Conservation (phyloP, 805 yeast species). For the Cyberlindnera xishuangbannaensis region DNA sequence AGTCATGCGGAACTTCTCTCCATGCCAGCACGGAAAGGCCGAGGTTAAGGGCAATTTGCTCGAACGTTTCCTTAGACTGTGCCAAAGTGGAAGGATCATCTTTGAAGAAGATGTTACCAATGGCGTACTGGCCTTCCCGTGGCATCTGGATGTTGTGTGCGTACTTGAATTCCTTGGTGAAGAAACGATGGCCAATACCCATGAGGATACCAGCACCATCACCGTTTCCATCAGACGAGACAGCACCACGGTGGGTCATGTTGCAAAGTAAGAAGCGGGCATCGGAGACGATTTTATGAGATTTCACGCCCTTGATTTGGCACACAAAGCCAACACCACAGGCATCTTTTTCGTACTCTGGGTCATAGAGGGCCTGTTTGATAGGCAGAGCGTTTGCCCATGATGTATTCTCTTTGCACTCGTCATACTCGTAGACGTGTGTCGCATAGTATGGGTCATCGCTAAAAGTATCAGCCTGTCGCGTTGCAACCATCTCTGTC, state of each 20-base stretch:
- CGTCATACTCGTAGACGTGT: slow-evolving; percentile 48
- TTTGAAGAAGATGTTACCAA: slow-evolving; percentile 91
- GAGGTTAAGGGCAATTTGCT: slow-evolving; percentile 66
- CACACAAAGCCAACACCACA: slow-evolving; percentile 99
- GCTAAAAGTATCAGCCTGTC: slow-evolving; percentile 12
- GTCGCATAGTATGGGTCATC: slow-evolving; percentile 13
- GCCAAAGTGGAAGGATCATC: slow-evolving; percentile 66
- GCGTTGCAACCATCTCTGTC: slow-evolving; percentile 8
- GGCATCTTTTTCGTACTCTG: slow-evolving; percentile 91
- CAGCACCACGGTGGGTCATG: slow-evolving; percentile 99
- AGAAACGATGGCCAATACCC: slow-evolving; percentile 84
- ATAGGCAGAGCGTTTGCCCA: slow-evolving; percentile 92
- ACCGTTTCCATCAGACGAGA: slow-evolving; percentile 94
- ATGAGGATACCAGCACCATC: slow-evolving; percentile 98
- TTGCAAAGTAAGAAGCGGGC: slow-evolving; percentile 84
- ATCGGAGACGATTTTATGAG: slow-evolving; percentile 92
- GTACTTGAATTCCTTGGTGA: slow-evolving; percentile 76
- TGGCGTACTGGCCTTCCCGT: slow-evolving; percentile 80
- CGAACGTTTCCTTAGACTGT: slow-evolving; percentile 72
- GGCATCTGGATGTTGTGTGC: slow-evolving; percentile 67
- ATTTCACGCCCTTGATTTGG: slow-evolving; percentile 79
- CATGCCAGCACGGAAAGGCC: slow-evolving; percentile 86
- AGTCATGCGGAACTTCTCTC: slow-evolving; percentile 93
- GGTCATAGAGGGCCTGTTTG: slow-evolving; percentile 87
- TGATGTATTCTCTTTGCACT: slow-evolving; percentile 69